Evolutionary conservation across 2,329 filamentous ascomycete species (phyloP), one percentile per base, ranked within the genome.

Genomic region (Paramyrothecium sp.): DNA sequence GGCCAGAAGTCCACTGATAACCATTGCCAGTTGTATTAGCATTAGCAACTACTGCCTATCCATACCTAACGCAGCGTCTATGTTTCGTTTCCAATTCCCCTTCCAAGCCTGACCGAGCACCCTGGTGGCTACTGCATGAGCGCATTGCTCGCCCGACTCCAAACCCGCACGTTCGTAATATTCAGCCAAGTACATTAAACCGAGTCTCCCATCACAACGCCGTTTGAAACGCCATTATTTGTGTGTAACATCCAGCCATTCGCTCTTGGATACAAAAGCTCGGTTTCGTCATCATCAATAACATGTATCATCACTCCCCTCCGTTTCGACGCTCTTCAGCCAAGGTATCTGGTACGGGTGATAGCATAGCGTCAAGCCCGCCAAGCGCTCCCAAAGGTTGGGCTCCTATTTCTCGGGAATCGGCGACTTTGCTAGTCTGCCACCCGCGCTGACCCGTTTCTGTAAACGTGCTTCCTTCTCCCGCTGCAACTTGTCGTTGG

Each of bases 401-500:
- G 72, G 69, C 69, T 77, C 77, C 81, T 84, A 84, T 71, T 78
- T 81, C 74, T 87, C 84, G 65, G 83, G 83, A 71, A 87, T 87
- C 66, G 84, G 82, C 65, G 81, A 82, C 73, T 82, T 86, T 59
- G 86, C 86, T 69, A 94, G 80, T 63, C 89, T 81, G 51, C 90
- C 90, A 51, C 90, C 90, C 23, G 88, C 90, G 69, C 90, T 92
- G 60, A 91, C 87, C 59, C 90, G 82, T 77, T 95, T 95, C 72
- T 92, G 89, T 58, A 94, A 72, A 60, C 87, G 86, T 22, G 81
- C 75, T 65, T 92, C 89, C 67, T 82, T 85, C 65, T 92, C 89
- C 46, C 81, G 81, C 57, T 83, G 79, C 54, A 83, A 69, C 62
- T 76, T 80, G 54, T 86, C 83, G 54, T 71, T 73, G 10, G 74